Evolutionary conservation across 2,329 filamentous ascomycete genomes (phyloP).

Genomic region (Truncatella angustata): DNA sequence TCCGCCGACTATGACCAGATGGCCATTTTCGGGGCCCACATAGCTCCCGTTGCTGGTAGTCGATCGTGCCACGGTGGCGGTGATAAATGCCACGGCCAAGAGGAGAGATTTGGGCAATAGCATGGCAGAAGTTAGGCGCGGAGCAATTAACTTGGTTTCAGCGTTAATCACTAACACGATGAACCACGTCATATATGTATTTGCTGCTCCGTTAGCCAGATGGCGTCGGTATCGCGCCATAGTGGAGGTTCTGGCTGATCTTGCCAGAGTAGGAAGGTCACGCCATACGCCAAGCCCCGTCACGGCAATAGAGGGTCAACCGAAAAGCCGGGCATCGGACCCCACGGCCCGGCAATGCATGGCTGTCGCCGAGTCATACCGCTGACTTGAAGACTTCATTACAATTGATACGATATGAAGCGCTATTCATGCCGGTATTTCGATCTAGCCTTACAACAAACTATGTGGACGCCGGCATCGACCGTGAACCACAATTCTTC

Average conservation of each 20-base stretch:
- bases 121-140: neutral
- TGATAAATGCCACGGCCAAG: neutral
- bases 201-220: neutral
- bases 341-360: no score
- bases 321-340: no score
- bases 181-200: neutral
- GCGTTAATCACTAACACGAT: no score
- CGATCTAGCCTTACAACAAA: no score
- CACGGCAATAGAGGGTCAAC: neutral
- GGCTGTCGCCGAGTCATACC: no score
- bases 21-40: conserved; percentile 27
- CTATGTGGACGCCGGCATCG: no score
- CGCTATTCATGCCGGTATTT: no score
- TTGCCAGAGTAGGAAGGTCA: neutral
- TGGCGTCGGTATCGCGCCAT: neutral
- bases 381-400: no score
- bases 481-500: no score
- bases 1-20: conserved; percentile 29
- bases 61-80: neutral
- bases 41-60: conserved; percentile 5
- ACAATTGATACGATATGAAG: no score
- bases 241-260: neutral
- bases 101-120: neutral
- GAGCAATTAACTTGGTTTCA: neutral
- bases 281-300: neutral